phyloP scores from a whole-genome alignment of 2,329 filamentous ascomycete species.

The Aspergillus niger region DNA sequence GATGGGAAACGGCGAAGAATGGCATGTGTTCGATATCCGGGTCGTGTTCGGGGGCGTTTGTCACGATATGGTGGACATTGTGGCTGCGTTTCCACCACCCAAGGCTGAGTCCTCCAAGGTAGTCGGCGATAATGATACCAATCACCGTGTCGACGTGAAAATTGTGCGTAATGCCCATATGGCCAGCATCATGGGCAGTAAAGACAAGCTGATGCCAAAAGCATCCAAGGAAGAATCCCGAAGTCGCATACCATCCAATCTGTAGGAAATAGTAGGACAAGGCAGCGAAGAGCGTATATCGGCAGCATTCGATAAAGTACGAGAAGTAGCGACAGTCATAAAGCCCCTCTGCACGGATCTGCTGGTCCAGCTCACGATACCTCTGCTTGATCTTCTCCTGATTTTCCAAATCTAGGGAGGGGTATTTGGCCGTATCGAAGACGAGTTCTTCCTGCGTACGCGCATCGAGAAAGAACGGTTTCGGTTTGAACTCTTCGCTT shows the following conservation, averaged over 20 bases:
- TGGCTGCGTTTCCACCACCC: conserved; percentile 98
- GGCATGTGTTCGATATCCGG: conserved; percentile 92
- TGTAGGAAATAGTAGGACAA: conserved; percentile 63
- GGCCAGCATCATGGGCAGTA: conserved; percentile 89
- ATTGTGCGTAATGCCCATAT: conserved; percentile 95
- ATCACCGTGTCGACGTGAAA: conserved; percentile 82
- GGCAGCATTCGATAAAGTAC: conserved; percentile 72
- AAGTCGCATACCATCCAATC: conserved; percentile 66
- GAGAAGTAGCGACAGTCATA: conserved; percentile 82
- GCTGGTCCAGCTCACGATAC: conserved; percentile 75
- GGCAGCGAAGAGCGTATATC: conserved; percentile 69
- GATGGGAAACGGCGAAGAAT: conserved; percentile 82
- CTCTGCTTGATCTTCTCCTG: conserved; percentile 76
- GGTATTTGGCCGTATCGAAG: conserved; percentile 78
- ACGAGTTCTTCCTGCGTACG: conserved; percentile 73
- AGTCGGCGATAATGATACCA: conserved; percentile 88
- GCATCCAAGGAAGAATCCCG: conserved; percentile 73
- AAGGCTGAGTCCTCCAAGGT: conserved; percentile 81
- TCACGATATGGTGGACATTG: conserved; percentile 96
- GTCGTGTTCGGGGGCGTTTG: conserved; percentile 92
- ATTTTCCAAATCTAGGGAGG: conserved; percentile 69
- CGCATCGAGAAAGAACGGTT: conserved; percentile 68
- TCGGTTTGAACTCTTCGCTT: conserved; percentile 36
- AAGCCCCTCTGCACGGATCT: conserved; percentile 71
- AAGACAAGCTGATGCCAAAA: conserved; percentile 97